Percentiles rank a stretch among this genome's conserved stretches.
Conservation (phyloP, 2,329 filamentous ascomycete genomes). For the Blumeria graminis region DNA sequence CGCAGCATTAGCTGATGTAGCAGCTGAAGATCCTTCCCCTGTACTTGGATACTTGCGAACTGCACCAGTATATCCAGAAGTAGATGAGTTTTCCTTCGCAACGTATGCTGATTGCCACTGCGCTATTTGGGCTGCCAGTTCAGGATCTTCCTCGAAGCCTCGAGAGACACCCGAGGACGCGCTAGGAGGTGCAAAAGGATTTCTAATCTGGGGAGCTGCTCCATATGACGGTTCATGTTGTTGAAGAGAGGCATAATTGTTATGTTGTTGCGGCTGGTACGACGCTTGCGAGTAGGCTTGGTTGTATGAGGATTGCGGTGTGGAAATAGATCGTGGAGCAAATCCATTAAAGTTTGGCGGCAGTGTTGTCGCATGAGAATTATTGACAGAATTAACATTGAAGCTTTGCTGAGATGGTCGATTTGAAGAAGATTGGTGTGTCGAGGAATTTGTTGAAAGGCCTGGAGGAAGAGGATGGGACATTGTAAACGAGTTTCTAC, state of each 20-base stretch:
- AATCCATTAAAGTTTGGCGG: conserved; percentile 20
- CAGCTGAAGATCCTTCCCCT: conserved; percentile 21
- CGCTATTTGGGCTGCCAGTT: conserved; percentile 76
- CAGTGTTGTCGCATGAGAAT: conserved; percentile 7
- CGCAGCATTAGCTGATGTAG: conserved; percentile 21
- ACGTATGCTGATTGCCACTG: conserved; percentile 87
- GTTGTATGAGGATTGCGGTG: conserved; percentile 9
- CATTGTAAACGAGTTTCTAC: conserved; percentile 38
- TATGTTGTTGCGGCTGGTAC: conserved; percentile 7
- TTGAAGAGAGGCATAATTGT: conserved; percentile 9
- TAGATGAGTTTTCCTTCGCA: conserved; percentile 27
- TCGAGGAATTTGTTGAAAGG: conserved; percentile 21
- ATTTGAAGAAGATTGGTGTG: conserved; percentile 46
- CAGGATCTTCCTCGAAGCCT: conserved; percentile 36
- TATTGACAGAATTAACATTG: conserved; percentile 10
- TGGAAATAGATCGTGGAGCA: conserved; percentile 32
- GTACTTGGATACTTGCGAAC: conserved; percentile 15
- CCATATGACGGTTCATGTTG: conserved; percentile 19
- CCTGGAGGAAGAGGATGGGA: conserved; percentile 73
- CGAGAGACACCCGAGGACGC: conserved; percentile 14
- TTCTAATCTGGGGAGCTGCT: conserved; percentile 45
- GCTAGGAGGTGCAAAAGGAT: conserved; percentile 47
- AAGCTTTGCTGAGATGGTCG: conserved; percentile 37
- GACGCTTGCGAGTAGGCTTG: conserved; percentile 11
- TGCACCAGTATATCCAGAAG: conserved; percentile 12